Base-by-base conservation (phyloP, 1,284 basidiomycete genomes). In the Microbotryum violaceum region DNA sequence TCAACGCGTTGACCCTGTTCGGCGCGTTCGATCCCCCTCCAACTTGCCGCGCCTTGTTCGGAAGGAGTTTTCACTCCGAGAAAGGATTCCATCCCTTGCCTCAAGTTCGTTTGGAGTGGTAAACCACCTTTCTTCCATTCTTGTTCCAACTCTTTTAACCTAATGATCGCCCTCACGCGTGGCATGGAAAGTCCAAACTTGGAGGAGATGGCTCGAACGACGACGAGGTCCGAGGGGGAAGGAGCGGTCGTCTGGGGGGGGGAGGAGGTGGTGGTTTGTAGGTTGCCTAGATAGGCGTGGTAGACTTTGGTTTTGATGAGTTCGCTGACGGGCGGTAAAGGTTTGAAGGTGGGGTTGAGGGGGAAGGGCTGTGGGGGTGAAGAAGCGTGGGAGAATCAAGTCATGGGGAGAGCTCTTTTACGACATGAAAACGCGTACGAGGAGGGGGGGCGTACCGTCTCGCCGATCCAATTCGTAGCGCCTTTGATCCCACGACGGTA, bases 281-380 rank as follows among this genome's bases (percentile, higher is more conserved):
- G 82, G 74, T 80, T 86, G 47, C 69, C 72, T 82, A 89, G 47
- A 88, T 82, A 58, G 71, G 73, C 9, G 78, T 77, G 65, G 65
- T 71, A 75, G 47, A 76, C 71, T 18, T 58, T 60, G 20, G 71
- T 65, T 55, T 83, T 81, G 51, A 83, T 73, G 4, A 72, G 72
- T 67, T 89, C 82, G 0, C 87, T 85, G 45, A 89, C 75, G 10
- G 89, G 89, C 9, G 82, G 76, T 23, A 86, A 85, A 18, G 89
- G 89, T 67, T 81, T 82, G 75, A 91, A 91, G 0, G 85, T 83
- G 9, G 82, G 82, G 71, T 91, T 91, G 75, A 87, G 78, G 18
- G 88, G 87, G 74, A 90, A 91, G 1, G 89, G 88, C 76, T 77
- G 59, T 21, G 53, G 23, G 33, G 23, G n/a, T n/a, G n/a, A n/a